Conservation (phyloP, 768 basidiomycete species). For the Strobilomyces confusus region DNA sequence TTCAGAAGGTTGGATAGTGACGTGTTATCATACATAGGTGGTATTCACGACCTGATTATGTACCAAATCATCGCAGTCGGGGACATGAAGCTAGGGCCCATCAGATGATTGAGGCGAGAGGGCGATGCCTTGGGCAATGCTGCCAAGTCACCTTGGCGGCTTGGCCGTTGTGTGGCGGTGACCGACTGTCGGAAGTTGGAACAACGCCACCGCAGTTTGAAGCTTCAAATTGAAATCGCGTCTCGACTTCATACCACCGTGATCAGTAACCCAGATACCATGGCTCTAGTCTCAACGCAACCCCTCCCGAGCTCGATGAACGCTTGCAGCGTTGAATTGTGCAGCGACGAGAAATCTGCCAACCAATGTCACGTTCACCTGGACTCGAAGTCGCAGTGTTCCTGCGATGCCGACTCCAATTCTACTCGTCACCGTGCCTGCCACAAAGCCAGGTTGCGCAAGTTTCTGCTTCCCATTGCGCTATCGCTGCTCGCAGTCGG, state of each 20-base stretch:
- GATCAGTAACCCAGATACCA: slow-evolving; percentile 18
- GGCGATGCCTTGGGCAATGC: too few species aligned
- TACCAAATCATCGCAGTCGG: too few species aligned
- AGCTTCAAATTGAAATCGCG: background rate
- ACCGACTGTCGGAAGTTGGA: background rate
- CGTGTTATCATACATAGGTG: too few species aligned
- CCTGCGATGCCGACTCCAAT: slow-evolving; percentile 17
- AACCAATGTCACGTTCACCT: slow-evolving; percentile 26
- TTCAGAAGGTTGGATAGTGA: too few species aligned
- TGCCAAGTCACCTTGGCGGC: background rate
- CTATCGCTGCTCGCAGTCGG: slow-evolving; percentile 31
- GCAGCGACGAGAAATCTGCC: slow-evolving; percentile 12
- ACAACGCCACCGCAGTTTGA: background rate
- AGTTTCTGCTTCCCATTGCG: slow-evolving; percentile 34
- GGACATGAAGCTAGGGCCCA: too few species aligned
- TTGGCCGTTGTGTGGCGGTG: slow-evolving; percentile 1
- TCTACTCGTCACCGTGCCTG: slow-evolving; percentile 28
- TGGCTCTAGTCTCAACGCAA: slow-evolving; percentile 28
- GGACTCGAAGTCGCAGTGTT: slow-evolving; percentile 15
- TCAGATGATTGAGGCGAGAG: too few species aligned
- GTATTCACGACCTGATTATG: too few species aligned
- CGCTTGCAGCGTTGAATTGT: slow-evolving; percentile 5
- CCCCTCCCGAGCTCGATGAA: slow-evolving; percentile 25
- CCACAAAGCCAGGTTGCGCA: slow-evolving; percentile 30
- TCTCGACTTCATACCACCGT: background rate